These are phyloP conservation scores for Tetrapisispora nanseiensis DNA, from an alignment of 805 yeast species.

Conservation along the genomic window DNA sequence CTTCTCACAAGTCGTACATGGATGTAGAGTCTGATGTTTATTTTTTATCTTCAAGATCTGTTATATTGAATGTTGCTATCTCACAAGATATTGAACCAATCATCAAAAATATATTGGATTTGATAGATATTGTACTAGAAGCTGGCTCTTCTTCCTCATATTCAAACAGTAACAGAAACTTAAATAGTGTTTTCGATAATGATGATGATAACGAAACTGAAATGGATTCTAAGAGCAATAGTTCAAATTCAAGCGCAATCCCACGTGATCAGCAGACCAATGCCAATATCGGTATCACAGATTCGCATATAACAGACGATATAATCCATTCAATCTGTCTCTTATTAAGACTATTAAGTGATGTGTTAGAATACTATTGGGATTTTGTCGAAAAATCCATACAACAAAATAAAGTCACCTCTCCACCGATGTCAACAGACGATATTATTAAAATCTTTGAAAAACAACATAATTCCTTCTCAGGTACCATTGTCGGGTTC, in stretches of 20 bases:
- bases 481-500: constrained; percentile 22
- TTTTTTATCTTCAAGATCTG: constrained; percentile 18
- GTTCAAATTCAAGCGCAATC: neutral
- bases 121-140: constrained; percentile 13
- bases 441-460: neutral
- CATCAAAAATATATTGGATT: constrained; percentile 9
- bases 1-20: constrained; percentile 11
- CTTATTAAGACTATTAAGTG: constrained; percentile 33
- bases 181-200: neutral
- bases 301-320: constrained; percentile 8
- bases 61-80: constrained; percentile 17
- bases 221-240: neutral
- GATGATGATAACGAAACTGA: constrained; percentile 5
- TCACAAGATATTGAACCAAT: constrained; percentile 15
- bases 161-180: neutral
- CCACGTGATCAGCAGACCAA: neutral
- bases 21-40: constrained; percentile 18
- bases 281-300: constrained; percentile 7
- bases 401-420: constrained; percentile 12
- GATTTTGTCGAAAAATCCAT: constrained; percentile 13
- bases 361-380: constrained; percentile 34
- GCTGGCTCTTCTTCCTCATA: neutral
- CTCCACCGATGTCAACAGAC: neutral
- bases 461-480: constrained; percentile 14
- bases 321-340: constrained; percentile 24